Evolutionary conservation across 2,329 filamentous ascomycete species (phyloP).

Genomic region (Epichloe aotearoae): DNA sequence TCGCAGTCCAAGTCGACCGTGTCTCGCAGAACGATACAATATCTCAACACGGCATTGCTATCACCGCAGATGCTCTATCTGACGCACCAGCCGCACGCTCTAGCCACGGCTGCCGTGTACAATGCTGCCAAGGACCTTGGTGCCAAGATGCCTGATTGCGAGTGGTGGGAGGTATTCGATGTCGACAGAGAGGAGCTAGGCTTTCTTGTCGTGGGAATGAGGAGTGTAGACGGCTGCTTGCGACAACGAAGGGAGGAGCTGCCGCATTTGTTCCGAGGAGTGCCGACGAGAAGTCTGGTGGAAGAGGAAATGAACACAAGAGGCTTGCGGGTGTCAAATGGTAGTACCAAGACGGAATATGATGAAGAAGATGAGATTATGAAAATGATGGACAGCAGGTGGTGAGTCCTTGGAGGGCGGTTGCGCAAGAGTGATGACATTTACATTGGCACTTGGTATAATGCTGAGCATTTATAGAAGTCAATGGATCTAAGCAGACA

Average conservation of each 20-base stretch:
- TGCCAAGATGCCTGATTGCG: conserved; percentile 65
- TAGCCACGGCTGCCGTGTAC: conserved; percentile 85
- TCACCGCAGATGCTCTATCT: conserved; percentile 83
- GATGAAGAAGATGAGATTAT: conserved; percentile 32
- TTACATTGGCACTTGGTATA: no score
- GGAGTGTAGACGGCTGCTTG: conserved; percentile 63
- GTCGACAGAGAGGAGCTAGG: conserved; percentile 88
- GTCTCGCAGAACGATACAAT: conserved; percentile 52
- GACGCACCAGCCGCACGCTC: conserved; percentile 75
- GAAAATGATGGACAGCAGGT: conserved; percentile 23
- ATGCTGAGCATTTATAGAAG: no score
- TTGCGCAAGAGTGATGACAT: no score
- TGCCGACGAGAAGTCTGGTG: conserved; percentile 46
- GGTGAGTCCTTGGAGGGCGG: not conserved
- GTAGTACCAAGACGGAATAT: conserved; percentile 19
- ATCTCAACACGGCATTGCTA: conserved; percentile 76
- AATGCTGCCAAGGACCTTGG: conserved; percentile 67
- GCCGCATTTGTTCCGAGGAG: conserved; percentile 31
- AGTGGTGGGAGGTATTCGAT: conserved; percentile 99
- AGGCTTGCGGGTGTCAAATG: conserved; percentile 24
- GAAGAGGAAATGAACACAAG: conserved; percentile 46
- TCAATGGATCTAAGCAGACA: no score
- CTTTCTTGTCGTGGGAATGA: conserved; percentile 76
- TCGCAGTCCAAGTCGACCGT: conserved; percentile 34
- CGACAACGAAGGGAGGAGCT: conserved; percentile 43